Conservation (phyloP, 208 protist genomes). For the Balamuthia mandrillaris region DNA sequence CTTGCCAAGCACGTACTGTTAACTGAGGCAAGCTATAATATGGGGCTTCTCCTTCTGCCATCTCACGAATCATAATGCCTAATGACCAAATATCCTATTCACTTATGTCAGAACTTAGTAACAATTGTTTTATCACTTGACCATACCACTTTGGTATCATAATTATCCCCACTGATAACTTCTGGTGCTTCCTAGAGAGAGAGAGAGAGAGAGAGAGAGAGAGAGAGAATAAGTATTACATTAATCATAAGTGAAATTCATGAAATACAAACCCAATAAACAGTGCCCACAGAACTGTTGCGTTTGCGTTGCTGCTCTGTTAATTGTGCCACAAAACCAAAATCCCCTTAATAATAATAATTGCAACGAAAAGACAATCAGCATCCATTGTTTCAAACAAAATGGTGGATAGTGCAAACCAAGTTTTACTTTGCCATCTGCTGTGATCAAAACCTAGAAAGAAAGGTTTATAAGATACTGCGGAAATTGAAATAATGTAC, state of each 20-base stretch:
- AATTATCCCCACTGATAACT: slow-evolving; percentile 67
- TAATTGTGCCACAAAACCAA: slow-evolving; percentile 67
- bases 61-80: slow-evolving; percentile 67
- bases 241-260: not conserved
- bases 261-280: slow-evolving; percentile 30
- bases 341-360: slow-evolving; percentile 56
- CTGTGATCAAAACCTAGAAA: not conserved
- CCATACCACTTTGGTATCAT: slow-evolving; percentile 56
- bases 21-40: slow-evolving; percentile 70
- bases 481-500: too few species aligned
- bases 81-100: slow-evolving; percentile 70
- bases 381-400: not conserved
- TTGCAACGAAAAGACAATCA: not conserved
- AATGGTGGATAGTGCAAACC: not conserved
- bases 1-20: too few species aligned
- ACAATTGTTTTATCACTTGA: not conserved
- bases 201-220: not conserved
- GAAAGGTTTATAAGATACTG: too few species aligned
- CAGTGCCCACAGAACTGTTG: slow-evolving; percentile 59
- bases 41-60: slow-evolving; percentile 67
- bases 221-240: not conserved
- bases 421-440: slow-evolving; percentile 59
- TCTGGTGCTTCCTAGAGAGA: slow-evolving; percentile 15
- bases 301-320: slow-evolving; percentile 51
- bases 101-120: not conserved